phyloP scores from a whole-genome alignment of 2,329 filamentous ascomycete species.

The Trichoderma breve region DNA sequence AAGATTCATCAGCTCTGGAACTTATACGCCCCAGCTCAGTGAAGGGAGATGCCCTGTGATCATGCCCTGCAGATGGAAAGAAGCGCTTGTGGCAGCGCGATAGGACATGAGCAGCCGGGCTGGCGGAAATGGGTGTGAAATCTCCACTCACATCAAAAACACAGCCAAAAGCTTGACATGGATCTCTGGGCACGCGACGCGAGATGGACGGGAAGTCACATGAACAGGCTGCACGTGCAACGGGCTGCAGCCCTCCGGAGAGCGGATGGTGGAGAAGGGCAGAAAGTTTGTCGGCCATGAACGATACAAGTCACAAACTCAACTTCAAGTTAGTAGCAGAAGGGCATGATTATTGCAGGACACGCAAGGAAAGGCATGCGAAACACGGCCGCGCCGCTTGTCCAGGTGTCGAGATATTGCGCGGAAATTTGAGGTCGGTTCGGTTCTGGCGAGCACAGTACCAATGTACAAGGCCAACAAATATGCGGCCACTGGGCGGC shows the following conservation, averaged over 20 bases:
- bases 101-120: conserved; percentile 9
- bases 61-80: neutral
- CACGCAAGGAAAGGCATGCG: conserved; percentile 5
- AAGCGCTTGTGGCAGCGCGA: neutral
- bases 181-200: conserved; percentile 24
- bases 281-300: neutral
- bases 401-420: neutral
- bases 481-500: neutral
- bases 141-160: conserved; percentile 6
- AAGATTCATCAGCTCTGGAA: neutral
- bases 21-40: neutral
- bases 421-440: conserved; percentile 12
- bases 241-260: conserved; percentile 8
- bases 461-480: neutral
- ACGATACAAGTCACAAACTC: conserved; percentile 7
- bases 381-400: conserved; percentile 18
- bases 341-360: conserved; percentile 14
- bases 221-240: conserved; percentile 25
- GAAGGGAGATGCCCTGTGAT: conserved; percentile 12
- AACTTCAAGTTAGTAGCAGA: neutral
- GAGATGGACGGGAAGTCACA: conserved; percentile 35
- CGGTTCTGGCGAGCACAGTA: neutral
- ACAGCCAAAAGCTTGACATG: neutral
- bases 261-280: neutral
- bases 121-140: neutral